Conservation (phyloP, 1,139 yeast genomes). For the Waltiozyma sp. region DNA sequence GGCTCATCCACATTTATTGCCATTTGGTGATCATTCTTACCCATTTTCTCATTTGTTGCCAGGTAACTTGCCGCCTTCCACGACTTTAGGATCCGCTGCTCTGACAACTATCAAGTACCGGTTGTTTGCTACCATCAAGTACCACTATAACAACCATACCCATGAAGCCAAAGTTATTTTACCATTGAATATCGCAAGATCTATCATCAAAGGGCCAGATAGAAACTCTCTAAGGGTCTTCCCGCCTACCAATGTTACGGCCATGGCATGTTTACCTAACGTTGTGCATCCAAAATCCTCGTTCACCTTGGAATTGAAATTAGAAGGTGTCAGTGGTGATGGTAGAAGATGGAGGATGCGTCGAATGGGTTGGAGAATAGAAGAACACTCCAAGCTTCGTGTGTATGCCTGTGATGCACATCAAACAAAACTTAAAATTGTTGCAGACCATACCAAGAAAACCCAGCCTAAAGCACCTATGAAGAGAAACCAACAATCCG, state of each 20-base stretch:
- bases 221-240: constrained; percentile 80
- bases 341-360: constrained; percentile 88
- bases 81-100: constrained; percentile 46
- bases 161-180: constrained; percentile 23
- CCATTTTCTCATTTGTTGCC: constrained; percentile 92
- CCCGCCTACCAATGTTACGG: constrained; percentile 90
- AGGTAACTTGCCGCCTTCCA: constrained; percentile 81
- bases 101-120: constrained; percentile 58
- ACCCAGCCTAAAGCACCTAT: constrained; percentile 21
- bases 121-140: constrained; percentile 51
- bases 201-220: constrained; percentile 74
- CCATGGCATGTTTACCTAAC: constrained; percentile 78
- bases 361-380: constrained; percentile 81
- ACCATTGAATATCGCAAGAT: constrained; percentile 69
- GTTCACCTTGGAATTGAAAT: constrained; percentile 69
- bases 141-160: constrained; percentile 22
- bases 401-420: constrained; percentile 51
- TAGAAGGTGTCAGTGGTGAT: constrained; percentile 62
- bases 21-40: constrained; percentile 67
- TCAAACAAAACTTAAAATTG: constrained; percentile 31
- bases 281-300: constrained; percentile 82
- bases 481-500: constrained; percentile 28
- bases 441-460: constrained; percentile 33
- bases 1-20: constrained; percentile 40
- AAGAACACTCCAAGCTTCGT: constrained; percentile 60